A percentile compares a stretch with the other conserved stretches of the same genome.
Conservation (phyloP, 805 yeast genomes). For the Candida pini region DNA sequence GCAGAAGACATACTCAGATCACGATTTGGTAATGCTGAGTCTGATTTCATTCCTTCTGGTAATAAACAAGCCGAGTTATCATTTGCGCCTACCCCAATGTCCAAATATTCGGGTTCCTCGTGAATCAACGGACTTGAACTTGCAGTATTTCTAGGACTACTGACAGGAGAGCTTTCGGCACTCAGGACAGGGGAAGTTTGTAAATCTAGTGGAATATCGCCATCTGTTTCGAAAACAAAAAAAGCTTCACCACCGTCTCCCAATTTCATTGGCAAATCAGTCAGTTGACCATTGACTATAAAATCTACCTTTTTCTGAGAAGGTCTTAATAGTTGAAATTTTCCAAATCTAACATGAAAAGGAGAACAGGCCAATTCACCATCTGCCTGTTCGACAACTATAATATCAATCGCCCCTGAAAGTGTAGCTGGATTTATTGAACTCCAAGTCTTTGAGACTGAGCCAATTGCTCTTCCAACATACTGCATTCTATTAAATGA, state of each 20-base stretch:
- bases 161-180: slow-evolving; percentile 55
- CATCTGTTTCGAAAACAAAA: slow-evolving; percentile 85
- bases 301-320: slow-evolving; percentile 92
- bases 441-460: slow-evolving; percentile 95
- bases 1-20: slow-evolving; percentile 26
- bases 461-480: slow-evolving; percentile 92
- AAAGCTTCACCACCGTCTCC: slow-evolving; percentile 99
- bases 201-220: slow-evolving; percentile 67
- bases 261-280: slow-evolving; percentile 88
- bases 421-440: slow-evolving; percentile 94
- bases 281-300: slow-evolving; percentile 72
- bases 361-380: slow-evolving; percentile 79
- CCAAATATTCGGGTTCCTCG: slow-evolving; percentile 48
- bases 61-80: slow-evolving; percentile 8
- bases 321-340: slow-evolving; percentile 86
- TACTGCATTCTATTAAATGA: no score
- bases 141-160: slow-evolving; percentile 23
- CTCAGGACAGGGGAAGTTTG: slow-evolving; percentile 83
- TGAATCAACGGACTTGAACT: slow-evolving; percentile 20
- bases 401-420: slow-evolving; percentile 95
- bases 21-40: slow-evolving; percentile 17
- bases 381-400: slow-evolving; percentile 85
- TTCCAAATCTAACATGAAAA: slow-evolving; percentile 94
- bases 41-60: slow-evolving; percentile 7
- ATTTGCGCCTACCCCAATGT: slow-evolving; percentile 33